Evolutionary conservation across 257 asterid genomes (phyloP), one percentile per base, ranked within the genome.

Genomic region (Apocynum venetum): DNA sequence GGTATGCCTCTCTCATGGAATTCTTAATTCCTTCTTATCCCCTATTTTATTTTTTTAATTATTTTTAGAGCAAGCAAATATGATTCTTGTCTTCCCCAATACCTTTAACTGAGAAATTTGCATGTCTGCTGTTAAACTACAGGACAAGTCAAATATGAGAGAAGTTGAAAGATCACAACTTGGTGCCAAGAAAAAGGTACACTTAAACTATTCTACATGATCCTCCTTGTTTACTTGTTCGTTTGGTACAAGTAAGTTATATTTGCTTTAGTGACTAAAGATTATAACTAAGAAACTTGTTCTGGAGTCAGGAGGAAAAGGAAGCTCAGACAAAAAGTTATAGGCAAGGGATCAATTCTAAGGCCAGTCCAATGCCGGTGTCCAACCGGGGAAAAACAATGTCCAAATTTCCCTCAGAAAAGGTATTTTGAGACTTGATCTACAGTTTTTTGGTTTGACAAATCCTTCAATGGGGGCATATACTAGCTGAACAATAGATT

Each of bases 71-170:
- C 40, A 6, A 36, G 53, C 36, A 46, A 60, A 60, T 20, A 55
- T 31, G 71, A 44, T 9, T 66, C 40, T 25, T 46, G 17, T 81
- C n/a, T 43, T 65, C 4, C 9, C 36, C 3, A 12, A 3, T 35
- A 35, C 69, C 46, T 64, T 35, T 0, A 36, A 64, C 20, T 78
- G 43, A 46, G 59, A 47, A n/a, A 52, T 15, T 73, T 65, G 53
- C 65, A 49, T 76, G 12, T 66, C 83, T 82, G 88, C 86, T 88
- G 73, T 35, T 80, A 19, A 85, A 85, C 86, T 85, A 76, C 79
- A 88, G 82, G 96, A 86, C 66, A 88, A 88, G 80, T 86, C 96
- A 76, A 81, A 87, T 72, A 81, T 89, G 46, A 81, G 91, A 89
- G 88, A 77, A 77, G 86, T 85, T 14, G 96, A 78, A 83, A 85